Evolutionary conservation across 108 stramenopile species (phyloP).

Genomic region (Phaeodactylum tricornutum): DNA sequence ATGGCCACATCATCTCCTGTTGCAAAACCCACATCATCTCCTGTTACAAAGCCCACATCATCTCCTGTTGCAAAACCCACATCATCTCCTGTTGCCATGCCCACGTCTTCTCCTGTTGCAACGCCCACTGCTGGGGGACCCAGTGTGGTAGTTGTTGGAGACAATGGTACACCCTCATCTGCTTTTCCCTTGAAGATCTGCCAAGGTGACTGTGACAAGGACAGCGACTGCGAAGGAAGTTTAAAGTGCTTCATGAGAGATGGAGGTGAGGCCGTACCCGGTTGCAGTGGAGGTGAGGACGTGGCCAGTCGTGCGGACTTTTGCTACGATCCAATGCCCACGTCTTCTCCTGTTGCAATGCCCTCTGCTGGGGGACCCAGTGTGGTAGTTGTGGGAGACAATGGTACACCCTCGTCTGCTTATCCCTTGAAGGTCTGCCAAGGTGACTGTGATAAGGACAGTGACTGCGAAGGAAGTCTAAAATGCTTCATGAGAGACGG

Average conservation of each 20-base stretch:
- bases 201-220: slow-evolving; percentile 33
- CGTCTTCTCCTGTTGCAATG: not conserved
- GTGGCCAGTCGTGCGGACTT: slow-evolving; percentile 8
- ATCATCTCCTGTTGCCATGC: too few species aligned
- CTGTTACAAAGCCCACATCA: too few species aligned
- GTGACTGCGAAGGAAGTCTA: slow-evolving; percentile 21
- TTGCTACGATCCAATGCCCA: slow-evolving; percentile 2
- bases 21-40: too few species aligned
- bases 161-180: not conserved
- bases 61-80: too few species aligned
- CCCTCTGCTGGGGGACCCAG: too few species aligned
- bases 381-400: too few species aligned
- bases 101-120: too few species aligned
- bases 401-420: not conserved
- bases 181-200: slow-evolving; percentile 20
- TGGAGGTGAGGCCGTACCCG: slow-evolving; percentile 29
- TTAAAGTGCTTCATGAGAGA: slow-evolving; percentile 24
- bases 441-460: slow-evolving; percentile 36
- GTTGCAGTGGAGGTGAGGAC: slow-evolving; percentile 17
- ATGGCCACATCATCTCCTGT: too few species aligned
- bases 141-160: too few species aligned
- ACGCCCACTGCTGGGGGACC: too few species aligned
- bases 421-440: slow-evolving; percentile 22
- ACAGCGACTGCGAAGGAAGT: slow-evolving; percentile 19
- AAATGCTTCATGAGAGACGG: slow-evolving; percentile 23